Evolutionary conservation across 140 eudicot species (phyloP).

Genomic region (Stevia rebaudiana): DNA sequence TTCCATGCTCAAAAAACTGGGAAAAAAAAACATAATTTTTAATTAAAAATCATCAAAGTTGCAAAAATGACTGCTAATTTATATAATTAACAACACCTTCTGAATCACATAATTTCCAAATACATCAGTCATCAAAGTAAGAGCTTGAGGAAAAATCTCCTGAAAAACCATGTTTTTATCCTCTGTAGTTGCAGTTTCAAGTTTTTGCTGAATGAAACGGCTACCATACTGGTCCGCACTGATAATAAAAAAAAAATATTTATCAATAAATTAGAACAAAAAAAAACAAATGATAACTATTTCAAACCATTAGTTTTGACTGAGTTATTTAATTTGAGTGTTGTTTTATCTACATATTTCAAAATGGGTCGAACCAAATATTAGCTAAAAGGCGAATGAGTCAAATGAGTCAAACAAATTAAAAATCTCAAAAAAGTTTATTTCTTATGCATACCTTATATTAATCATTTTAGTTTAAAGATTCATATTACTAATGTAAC

Average conservation of each 20-base stretch:
- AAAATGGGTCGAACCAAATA: neutral
- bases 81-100: constrained; percentile 48
- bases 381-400: neutral
- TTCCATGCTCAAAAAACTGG: constrained; percentile 95
- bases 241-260: constrained; percentile 12
- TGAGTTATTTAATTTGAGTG: neutral
- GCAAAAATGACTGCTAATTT: neutral
- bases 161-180: constrained; percentile 86
- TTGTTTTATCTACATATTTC: neutral
- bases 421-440: neutral
- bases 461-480: neutral
- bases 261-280: neutral
- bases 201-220: constrained; percentile 95
- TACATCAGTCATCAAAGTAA: constrained; percentile 94
- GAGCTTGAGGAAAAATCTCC: constrained; percentile 91
- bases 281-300: neutral
- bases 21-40: neutral
- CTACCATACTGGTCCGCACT: constrained; percentile 99
- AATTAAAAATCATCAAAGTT: neutral
- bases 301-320: neutral
- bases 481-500: neutral
- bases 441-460: neutral
- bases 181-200: constrained; percentile 90
- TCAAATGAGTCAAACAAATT: neutral
- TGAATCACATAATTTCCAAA: constrained; percentile 96